Conservation (phyloP, 805 yeast species). For the Komagataella ulmi region DNA sequence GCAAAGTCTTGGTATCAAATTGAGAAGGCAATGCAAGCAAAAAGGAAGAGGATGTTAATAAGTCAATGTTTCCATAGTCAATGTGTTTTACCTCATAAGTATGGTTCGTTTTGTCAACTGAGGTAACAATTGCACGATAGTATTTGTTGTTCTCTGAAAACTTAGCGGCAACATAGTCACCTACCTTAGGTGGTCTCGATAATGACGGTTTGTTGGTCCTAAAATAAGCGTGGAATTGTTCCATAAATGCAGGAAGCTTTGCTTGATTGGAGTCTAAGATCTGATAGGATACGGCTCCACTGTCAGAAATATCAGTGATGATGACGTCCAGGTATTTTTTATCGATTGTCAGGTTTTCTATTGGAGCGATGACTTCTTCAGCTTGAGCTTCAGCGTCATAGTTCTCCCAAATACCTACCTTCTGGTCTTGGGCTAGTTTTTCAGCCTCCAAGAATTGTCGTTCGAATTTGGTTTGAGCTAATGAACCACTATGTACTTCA, state of each 20-base stretch:
- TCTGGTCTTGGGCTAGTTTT: conserved; percentile 37
- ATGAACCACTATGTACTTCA: conserved; percentile 51
- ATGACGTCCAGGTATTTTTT: conserved; percentile 35
- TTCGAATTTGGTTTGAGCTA: conserved; percentile 40
- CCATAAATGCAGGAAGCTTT: conserved; percentile 29
- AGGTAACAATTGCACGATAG: conserved; percentile 43
- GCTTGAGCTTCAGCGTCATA: conserved; percentile 19
- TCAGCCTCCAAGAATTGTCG: conserved; percentile 48
- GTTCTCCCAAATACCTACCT: conserved; percentile 56
- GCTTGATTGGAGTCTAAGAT: conserved; percentile 22
- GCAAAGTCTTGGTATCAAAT: conserved; percentile 23
- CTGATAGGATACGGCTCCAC: conserved; percentile 34
- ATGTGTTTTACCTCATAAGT: conserved; percentile 40
- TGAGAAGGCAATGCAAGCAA: conserved; percentile 35
- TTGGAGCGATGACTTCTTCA: conserved; percentile 6
- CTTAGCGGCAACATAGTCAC: conserved; percentile 43
- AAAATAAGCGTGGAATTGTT: conserved; percentile 31
- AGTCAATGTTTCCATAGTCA: conserved; percentile 46
- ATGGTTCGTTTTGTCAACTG: conserved; percentile 27
- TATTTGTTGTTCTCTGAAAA: conserved; percentile 37
- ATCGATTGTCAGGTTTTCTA: conserved; percentile 13
- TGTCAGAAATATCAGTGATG: conserved; percentile 31
- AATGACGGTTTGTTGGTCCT: conserved; percentile 21
- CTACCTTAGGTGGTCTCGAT: conserved; percentile 28
- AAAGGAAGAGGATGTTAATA: conserved; percentile 28